These are phyloP conservation scores for Iris macrosiphon DNA, from an alignment of 106 monocot genomes.

Conservation along the genomic window DNA sequence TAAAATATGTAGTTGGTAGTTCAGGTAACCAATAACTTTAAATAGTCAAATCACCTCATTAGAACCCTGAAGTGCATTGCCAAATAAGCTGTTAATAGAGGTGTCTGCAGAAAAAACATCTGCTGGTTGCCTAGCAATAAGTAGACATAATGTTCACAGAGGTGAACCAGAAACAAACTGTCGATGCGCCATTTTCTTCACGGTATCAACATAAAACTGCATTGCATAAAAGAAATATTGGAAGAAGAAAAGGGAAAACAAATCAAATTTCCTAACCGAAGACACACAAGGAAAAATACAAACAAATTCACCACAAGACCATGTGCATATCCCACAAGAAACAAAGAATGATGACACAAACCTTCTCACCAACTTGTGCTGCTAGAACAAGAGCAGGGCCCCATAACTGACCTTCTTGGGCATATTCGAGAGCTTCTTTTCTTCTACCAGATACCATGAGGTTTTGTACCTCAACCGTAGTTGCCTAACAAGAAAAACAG, in stretches of 20 bases:
- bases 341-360: conserved; percentile 17
- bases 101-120: no score
- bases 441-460: conserved; percentile 86
- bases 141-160: no score
- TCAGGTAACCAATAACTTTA: no score
- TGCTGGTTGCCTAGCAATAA: no score
- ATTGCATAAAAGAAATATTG: background rate
- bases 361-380: conserved; percentile 81
- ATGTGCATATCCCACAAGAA: background rate
- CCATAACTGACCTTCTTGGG: conserved; percentile 90
- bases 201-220: conserved; percentile 91
- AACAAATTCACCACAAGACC: no score
- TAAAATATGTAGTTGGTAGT: no score
- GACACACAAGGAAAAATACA: background rate
- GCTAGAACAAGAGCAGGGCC: conserved; percentile 91
- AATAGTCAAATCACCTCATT: no score
- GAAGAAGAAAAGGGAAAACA: background rate
- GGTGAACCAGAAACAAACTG: no score
- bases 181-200: conserved; percentile 88
- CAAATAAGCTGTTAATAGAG: no score
- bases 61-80: no score
- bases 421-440: conserved; percentile 78
- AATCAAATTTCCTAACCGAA: background rate
- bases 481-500: no score
- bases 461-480: conserved; percentile 65